Conservation (phyloP, 345 rosid genomes). For the Turnera subulata region DNA sequence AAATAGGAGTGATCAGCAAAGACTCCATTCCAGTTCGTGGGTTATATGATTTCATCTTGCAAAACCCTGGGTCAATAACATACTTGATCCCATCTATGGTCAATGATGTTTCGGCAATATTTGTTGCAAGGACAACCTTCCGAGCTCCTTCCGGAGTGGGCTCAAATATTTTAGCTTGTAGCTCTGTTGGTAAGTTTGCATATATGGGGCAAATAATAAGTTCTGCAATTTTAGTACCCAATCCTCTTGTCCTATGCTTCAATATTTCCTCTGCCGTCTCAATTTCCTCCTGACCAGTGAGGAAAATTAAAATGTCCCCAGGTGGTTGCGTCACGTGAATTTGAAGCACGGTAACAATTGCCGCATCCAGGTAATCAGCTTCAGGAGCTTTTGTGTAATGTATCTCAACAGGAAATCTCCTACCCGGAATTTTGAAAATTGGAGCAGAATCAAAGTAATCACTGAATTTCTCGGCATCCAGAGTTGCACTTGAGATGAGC, state of each 20-base stretch:
- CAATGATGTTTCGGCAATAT: slow-evolving; percentile 95
- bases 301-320: slow-evolving; percentile 87
- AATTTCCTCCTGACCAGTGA: slow-evolving; percentile 97
- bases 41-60: slow-evolving; percentile 93
- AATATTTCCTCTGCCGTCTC: slow-evolving; percentile 91
- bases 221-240: slow-evolving; percentile 92
- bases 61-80: slow-evolving; percentile 94
- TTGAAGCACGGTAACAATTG: slow-evolving; percentile 82
- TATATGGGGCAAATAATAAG: slow-evolving; percentile 94
- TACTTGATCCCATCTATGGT: slow-evolving; percentile 92
- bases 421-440: slow-evolving; percentile 91
- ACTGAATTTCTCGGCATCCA: slow-evolving; percentile 96
- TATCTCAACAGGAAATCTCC: slow-evolving; percentile 92
- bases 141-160: slow-evolving; percentile 97
- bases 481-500: slow-evolving; percentile 94
- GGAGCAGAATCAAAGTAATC: slow-evolving; percentile 96
- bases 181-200: slow-evolving; percentile 95
- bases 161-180: slow-evolving; percentile 94
- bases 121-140: slow-evolving; percentile 92
- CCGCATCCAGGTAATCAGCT: slow-evolving; percentile 96
- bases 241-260: slow-evolving; percentile 82
- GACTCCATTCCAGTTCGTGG: slow-evolving; percentile 99
- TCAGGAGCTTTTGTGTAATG: slow-evolving; percentile 95
- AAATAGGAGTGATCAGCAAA: slow-evolving; percentile 79
- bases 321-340: slow-evolving; percentile 75